Base-by-base conservation (phyloP, 164 flowering plant species). In the Chloranthus sessilifolius region DNA sequence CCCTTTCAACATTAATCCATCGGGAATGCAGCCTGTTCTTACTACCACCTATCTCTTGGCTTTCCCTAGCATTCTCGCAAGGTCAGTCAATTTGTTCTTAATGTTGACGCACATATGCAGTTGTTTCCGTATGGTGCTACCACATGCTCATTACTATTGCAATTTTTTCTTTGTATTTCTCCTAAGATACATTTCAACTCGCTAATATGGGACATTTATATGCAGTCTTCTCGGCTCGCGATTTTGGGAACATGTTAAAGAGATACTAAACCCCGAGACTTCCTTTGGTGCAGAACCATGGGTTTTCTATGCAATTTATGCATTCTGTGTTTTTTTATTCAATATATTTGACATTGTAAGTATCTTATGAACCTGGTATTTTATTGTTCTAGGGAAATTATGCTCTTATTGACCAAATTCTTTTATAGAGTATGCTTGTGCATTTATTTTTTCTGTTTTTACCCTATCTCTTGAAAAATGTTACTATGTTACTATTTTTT, bases 11-110 rank as follows among this genome's bases (percentile, higher is more conserved):
- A 94, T 94, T 47, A 94, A 94, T 73, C 99, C 99, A 59, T 56
- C 95, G 3, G 99, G 99, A 72, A 94, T 94, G 99, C 99, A 94
- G 74, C 99, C 97, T 52, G 75, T 89, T 58, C 83, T 94, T 43
- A 79, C 92, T 5, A 76, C 99, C 37, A 64, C 91, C 37, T 94
- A 94, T 69, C 82, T 89, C 52, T 71, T 94, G 75, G 89, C 88
- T 17, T 58, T 86, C 60, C 97, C 99, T 2, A 60, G 82, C 62
- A 84, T 94, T 63, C 60, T 94, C 45, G 95, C 99, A 43, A 77
- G 97, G 99, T 92, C 59, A 48, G 40, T 35, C 28, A 22, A 11
- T 22, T 35, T 50, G 41, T 1, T n/a, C 27, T 16, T 19, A 1
- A n/a, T 15, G 26, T 29, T 31, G 12, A 14, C 12, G 20, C 2